phyloP scores from a whole-genome alignment of 2,329 filamentous ascomycete species.

The Podosphaera fusca region DNA sequence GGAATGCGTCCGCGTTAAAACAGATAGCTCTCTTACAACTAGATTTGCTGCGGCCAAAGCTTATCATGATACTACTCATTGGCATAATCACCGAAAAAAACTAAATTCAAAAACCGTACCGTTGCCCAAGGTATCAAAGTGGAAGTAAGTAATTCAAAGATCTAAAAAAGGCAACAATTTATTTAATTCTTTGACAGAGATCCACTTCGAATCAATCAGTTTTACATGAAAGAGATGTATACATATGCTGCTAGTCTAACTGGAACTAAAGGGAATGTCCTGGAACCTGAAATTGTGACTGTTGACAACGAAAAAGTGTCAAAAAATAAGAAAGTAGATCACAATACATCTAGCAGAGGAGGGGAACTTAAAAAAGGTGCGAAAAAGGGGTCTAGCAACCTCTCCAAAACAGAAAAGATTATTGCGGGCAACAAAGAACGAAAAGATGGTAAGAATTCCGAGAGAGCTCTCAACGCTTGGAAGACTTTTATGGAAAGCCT shows the following conservation, averaged over 20 bases:
- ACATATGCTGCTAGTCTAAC: slow-evolving; percentile 49
- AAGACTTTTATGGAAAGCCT: slow-evolving; percentile 13
- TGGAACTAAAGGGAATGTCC: slow-evolving; percentile 34
- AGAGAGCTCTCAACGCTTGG: slow-evolving; percentile 16
- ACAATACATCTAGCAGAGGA: slow-evolving; percentile 7
- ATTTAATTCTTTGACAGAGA: slow-evolving; percentile 7
- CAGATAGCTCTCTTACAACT: slow-evolving; percentile 12
- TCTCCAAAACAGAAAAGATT: slow-evolving; percentile 17
- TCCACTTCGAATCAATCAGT: slow-evolving; percentile 25
- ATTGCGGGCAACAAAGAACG: slow-evolving; percentile 14
- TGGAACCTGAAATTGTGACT: slow-evolving; percentile 42
- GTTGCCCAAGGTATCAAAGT: slow-evolving; percentile 20
- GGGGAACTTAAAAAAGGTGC: slow-evolving; percentile 12
- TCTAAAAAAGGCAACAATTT: not conserved
- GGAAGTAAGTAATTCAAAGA: slow-evolving; percentile 10
- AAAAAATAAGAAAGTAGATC: slow-evolving; percentile 12
- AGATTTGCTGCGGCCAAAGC: slow-evolving; percentile 15
- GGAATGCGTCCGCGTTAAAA: slow-evolving; percentile 19
- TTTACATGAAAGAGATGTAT: slow-evolving; percentile 42
- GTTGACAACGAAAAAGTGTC: slow-evolving; percentile 17
- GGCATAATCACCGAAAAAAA: slow-evolving; percentile 35
- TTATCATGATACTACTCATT: slow-evolving; percentile 30
- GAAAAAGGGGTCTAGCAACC: slow-evolving; percentile 19
- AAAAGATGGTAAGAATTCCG: slow-evolving; percentile 12
- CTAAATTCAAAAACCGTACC: slow-evolving; percentile 21